These are phyloP conservation scores for Phialophora chinensis DNA, from an alignment of 2,329 filamentous ascomycete species.

Conservation along the genomic window DNA sequence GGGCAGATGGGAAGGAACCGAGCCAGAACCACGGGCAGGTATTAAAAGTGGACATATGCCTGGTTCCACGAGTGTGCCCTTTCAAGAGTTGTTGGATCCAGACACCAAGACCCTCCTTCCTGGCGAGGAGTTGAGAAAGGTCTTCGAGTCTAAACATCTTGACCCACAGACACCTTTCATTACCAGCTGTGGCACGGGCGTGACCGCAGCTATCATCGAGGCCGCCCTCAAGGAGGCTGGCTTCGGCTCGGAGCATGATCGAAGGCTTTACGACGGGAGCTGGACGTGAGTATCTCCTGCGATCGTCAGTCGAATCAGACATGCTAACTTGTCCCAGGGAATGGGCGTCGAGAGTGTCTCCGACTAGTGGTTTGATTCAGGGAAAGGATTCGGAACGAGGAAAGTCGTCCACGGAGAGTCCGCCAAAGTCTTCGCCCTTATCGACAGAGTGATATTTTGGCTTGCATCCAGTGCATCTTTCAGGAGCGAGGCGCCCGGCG, in stretches of 20 bases:
- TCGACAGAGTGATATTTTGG: background rate
- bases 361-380: conserved; percentile 52
- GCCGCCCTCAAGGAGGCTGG: conserved; percentile 81
- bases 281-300: conserved; percentile 77
- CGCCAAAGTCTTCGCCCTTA: background rate
- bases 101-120: conserved; percentile 80
- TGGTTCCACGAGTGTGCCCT: conserved; percentile 80
- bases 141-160: conserved; percentile 81
- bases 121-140: conserved; percentile 70
- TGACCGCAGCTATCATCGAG: conserved; percentile 90
- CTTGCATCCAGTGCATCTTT: conserved; percentile 1
- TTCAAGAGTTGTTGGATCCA: conserved; percentile 79
- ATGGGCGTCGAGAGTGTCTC: conserved; percentile 58
- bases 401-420: background rate
- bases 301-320: background rate
- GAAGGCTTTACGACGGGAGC: conserved; percentile 90
- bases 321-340: conserved; percentile 45
- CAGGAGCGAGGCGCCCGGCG: background rate
- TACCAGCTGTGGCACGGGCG: conserved; percentile 88
- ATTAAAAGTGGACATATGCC: conserved; percentile 92
- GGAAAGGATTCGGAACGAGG: conserved; percentile 8
- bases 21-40: conserved; percentile 84
- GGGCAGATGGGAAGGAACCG: conserved; percentile 80
- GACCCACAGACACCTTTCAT: conserved; percentile 82
- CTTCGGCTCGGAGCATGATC: conserved; percentile 69